Conservation (phyloP, 306 rosid genomes). For the Dryas drummondii region DNA sequence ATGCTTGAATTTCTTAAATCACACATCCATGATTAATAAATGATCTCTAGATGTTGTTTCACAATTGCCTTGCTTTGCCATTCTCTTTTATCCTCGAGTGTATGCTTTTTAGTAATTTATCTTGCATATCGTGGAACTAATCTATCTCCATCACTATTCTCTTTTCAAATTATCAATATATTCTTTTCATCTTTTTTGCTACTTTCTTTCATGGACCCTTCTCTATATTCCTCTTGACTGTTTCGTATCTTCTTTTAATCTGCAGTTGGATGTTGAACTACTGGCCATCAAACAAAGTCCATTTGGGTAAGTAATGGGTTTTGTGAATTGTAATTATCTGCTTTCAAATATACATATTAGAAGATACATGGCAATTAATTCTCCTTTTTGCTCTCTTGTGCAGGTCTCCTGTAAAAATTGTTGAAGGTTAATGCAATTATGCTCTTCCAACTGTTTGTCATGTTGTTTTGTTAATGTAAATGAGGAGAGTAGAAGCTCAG, state of each 20-base stretch:
- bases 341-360: neutral
- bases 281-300: conserved; percentile 91
- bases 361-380: conserved; percentile 17
- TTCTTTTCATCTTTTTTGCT: conserved; percentile 10
- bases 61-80: neutral
- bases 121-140: conserved; percentile 17
- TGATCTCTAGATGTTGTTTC: neutral
- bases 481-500: neutral
- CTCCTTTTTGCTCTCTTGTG: conserved; percentile 28
- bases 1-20: neutral
- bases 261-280: conserved; percentile 83
- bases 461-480: neutral
- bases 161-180: conserved; percentile 2
- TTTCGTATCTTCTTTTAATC: conserved; percentile 24
- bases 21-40: conserved; percentile 1
- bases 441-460: conserved; percentile 12
- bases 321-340: neutral
- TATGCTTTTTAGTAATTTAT: neutral
- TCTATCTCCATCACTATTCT: neutral
- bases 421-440: conserved; percentile 61
- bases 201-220: conserved; percentile 16
- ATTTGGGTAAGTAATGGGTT: conserved; percentile 68
- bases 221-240: conserved; percentile 24
- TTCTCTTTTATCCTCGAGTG: neutral
- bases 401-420: conserved; percentile 81